A percentile compares a stretch with the other conserved stretches of the same genome.
phyloP scores from a whole-genome alignment of 257 asterid species.

The Lycium ferocissimum region DNA sequence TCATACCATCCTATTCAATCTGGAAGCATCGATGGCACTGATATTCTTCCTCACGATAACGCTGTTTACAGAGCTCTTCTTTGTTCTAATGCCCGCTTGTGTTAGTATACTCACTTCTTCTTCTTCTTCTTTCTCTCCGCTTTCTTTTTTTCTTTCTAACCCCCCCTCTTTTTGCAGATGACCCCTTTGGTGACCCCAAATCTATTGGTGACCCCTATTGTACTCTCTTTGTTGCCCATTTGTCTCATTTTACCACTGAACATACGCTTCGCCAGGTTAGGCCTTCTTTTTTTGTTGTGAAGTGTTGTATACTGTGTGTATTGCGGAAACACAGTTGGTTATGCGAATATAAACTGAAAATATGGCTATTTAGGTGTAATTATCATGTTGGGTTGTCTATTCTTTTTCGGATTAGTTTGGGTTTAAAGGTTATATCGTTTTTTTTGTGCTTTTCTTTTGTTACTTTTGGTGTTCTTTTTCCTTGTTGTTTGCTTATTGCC shows the following conservation, averaged over 20 bases:
- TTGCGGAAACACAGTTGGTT: too few species aligned
- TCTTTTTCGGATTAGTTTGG: too few species aligned
- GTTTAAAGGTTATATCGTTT: not conserved
- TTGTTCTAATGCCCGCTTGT: conserved; percentile 84
- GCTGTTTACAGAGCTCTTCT: conserved; percentile 89
- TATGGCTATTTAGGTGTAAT: too few species aligned
- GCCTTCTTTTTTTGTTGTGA: too few species aligned
- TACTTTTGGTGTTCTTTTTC: not conserved
- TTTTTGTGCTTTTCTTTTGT: not conserved
- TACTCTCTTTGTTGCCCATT: conserved; percentile 86
- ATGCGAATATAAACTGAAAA: too few species aligned
- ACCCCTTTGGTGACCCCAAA: conserved; percentile 90
- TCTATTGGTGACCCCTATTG: conserved; percentile 83
- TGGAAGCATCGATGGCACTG: conserved; percentile 98
- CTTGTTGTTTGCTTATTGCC: not conserved
- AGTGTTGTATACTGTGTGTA: too few species aligned
- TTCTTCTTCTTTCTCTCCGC: not conserved
- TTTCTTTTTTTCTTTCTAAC: too few species aligned
- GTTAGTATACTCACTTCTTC: conserved; percentile 43
- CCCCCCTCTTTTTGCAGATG: conserved; percentile 58
- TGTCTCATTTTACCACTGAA: conserved; percentile 82
- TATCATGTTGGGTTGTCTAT: too few species aligned
- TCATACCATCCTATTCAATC: conserved; percentile 94
- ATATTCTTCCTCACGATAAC: conserved; percentile 83
- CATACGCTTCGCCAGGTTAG: conserved; percentile 76